A percentile compares a stretch with the other conserved stretches of the same genome.
These are phyloP conservation scores for Hymenoscyphus repandus DNA, from an alignment of 2,329 filamentous ascomycete species.

Conservation along the genomic window DNA sequence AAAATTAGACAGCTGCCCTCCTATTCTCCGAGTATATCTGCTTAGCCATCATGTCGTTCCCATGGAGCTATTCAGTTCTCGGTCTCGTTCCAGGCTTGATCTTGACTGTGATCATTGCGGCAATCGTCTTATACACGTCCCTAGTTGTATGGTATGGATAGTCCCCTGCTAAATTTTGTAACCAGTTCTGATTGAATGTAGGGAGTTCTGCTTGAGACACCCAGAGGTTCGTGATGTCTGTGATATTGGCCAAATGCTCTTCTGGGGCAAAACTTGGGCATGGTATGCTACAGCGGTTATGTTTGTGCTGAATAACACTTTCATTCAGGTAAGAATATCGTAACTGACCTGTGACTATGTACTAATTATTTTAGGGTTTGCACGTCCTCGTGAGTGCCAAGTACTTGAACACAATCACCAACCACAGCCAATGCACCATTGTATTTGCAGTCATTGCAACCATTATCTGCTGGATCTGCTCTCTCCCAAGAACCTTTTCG, in stretches of 20 bases:
- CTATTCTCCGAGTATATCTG: conserved; percentile 96
- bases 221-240: conserved; percentile 90
- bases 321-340: conserved; percentile 61
- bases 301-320: conserved; percentile 93
- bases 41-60: conserved; percentile 89
- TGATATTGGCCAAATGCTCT: conserved; percentile 92
- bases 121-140: conserved; percentile 77
- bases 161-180: not conserved
- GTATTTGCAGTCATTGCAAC: conserved; percentile 71
- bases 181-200: conserved; percentile 30
- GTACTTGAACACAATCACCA: conserved; percentile 85
- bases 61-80: conserved; percentile 84
- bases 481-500: conserved; percentile 79
- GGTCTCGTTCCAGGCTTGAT: conserved; percentile 84
- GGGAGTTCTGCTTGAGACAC: conserved; percentile 87
- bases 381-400: conserved; percentile 81
- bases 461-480: conserved; percentile 70
- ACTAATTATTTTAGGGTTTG: conserved; percentile 48
- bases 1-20: conserved; percentile 67
- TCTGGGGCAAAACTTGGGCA: conserved; percentile 74
- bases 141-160: conserved; percentile 52
- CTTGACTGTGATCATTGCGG: conserved; percentile 72
- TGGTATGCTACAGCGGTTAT: conserved; percentile 70
- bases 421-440: conserved; percentile 69
- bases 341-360: not conserved